Evolutionary conservation across 495 filamentous ascomycete species (phyloP).

Genomic region (Pyronema domesticum): DNA sequence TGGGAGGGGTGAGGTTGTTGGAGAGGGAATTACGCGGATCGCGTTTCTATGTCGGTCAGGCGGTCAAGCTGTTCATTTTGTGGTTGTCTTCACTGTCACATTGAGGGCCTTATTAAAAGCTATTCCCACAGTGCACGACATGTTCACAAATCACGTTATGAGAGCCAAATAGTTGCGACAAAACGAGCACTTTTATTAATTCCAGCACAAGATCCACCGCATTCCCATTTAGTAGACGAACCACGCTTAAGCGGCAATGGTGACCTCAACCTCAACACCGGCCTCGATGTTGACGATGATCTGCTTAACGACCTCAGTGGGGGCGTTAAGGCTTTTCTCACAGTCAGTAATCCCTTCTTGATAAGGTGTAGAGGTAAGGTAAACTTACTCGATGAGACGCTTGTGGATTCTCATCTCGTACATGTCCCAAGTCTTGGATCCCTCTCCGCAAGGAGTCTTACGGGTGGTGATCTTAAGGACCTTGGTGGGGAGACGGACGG

Average conservation of each 20-base stretch:
- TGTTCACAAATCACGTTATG: too few species aligned
- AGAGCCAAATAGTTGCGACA: background rate
- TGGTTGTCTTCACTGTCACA: too few species aligned
- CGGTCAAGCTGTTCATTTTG: too few species aligned
- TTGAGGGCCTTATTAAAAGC: too few species aligned
- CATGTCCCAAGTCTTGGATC: conserved; percentile 98
- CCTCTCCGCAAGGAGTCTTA: conserved; percentile 97
- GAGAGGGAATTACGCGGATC: too few species aligned
- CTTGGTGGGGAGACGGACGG: conserved; percentile 97
- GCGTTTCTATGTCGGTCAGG: too few species aligned
- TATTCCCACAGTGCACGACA: too few species aligned
- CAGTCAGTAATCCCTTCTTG: background rate
- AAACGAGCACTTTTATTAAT: background rate
- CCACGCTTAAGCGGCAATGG: conserved; percentile 74
- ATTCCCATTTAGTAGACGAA: background rate
- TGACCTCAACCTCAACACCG: conserved; percentile 99
- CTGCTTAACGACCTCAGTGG: conserved; percentile 98
- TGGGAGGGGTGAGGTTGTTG: too few species aligned
- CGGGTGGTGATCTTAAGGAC: conserved; percentile 85
- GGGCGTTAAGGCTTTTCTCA: conserved; percentile 61
- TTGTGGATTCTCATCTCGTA: conserved; percentile 99
- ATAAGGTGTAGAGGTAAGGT: background rate
- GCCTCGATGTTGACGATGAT: conserved; percentile 99
- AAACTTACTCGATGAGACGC: conserved; percentile 75
- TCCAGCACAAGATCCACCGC: background rate